These are phyloP conservation scores for Boletus hoseneyae DNA, from an alignment of 1,284 basidiomycete species.

Conservation along the genomic window DNA sequence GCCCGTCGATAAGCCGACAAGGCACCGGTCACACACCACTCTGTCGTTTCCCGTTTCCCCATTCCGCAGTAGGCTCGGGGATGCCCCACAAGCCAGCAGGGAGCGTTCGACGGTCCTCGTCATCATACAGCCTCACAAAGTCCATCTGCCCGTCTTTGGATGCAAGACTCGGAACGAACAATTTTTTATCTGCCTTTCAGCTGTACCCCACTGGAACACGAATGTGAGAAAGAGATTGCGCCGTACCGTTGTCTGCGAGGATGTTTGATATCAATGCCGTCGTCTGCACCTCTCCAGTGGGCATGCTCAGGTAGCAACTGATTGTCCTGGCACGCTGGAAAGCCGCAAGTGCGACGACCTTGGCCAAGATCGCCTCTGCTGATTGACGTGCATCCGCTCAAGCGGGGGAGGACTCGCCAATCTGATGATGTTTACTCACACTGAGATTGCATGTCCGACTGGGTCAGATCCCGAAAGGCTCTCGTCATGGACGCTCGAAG, in stretches of 20 bases:
- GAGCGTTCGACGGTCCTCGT: conserved; percentile 55
- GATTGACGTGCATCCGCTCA: not conserved
- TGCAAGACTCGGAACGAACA: conserved; percentile 69
- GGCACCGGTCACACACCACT: conserved; percentile 44
- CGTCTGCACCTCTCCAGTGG: conserved; percentile 64
- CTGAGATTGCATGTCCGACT: conserved; percentile 52
- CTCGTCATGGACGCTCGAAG: conserved; percentile 49
- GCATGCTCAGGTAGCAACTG: conserved; percentile 80
- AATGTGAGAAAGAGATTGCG: not conserved
- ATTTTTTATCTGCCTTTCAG: conserved; percentile 49
- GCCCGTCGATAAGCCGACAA: conserved; percentile 2
- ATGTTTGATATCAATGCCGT: conserved; percentile 34
- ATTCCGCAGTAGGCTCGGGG: conserved; percentile 56
- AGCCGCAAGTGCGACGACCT: conserved; percentile 46
- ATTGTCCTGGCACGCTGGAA: conserved; percentile 50
- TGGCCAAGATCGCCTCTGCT: conserved; percentile 54
- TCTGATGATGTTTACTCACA: conserved; percentile 39
- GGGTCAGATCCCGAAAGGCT: conserved; percentile 42
- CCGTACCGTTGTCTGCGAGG: conserved; percentile 27
- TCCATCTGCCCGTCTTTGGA: conserved; percentile 55
- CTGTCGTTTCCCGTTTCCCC: conserved; percentile 41
- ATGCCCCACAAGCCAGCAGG: conserved; percentile 70
- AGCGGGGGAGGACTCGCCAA: not conserved
- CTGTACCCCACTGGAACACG: not conserved
- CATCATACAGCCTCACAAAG: conserved; percentile 56